Base-by-base conservation (phyloP, 2,329 filamentous ascomycete genomes). In the Microascus cirrosus region DNA sequence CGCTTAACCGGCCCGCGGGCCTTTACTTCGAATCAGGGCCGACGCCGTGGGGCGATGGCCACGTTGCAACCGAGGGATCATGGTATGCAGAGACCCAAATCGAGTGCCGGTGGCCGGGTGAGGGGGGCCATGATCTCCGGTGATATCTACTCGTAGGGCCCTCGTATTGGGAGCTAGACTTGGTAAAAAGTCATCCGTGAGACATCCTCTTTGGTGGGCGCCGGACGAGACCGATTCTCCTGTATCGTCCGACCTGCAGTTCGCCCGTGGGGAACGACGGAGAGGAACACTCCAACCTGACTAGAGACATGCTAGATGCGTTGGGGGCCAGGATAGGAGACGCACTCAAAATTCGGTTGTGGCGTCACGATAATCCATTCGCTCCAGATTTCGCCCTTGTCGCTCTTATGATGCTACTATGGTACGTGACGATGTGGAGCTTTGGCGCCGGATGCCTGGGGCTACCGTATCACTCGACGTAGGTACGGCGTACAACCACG, bases 1-100 rank as follows among this genome's bases (percentile, higher is more conserved):
- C 55, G 55, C 55, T 52, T 57, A 28, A 36, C 32, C 55, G 55
- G 55, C 45, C 55, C 45, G 55, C 25, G 32, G 55, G 55, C 55
- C 4, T 53, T 28, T 57, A 42, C 39, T 56, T 56, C 55, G 55
- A 51, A 56, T 34, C 28, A 22, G 39, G 25, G 55, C 10, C 18
- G 28, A n/a, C 7, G 42, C 20, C 22, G 20, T n/a, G 20, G n/a
- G n/a, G 45, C 20, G 20, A 8, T 12, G 4, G 45, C 45, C 45
- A 50, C 45, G 45, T 50, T 20, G 45, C 45, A 50, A 13, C 22
- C 22, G n/a, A 11, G 45, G 8, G 22, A 6, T 20, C 22, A 10
- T 7, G 45, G 12, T 12, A 50, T 50, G n/a, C 20, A 50, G 12
- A 6, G n/a, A 22, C 12, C 45, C 22, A n/a, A 50, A 22, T 22